Evolutionary conservation across 208 protist genomes (phyloP), one percentile per base, ranked within the genome.

Genomic region (Novymonas esmeraldas): DNA sequence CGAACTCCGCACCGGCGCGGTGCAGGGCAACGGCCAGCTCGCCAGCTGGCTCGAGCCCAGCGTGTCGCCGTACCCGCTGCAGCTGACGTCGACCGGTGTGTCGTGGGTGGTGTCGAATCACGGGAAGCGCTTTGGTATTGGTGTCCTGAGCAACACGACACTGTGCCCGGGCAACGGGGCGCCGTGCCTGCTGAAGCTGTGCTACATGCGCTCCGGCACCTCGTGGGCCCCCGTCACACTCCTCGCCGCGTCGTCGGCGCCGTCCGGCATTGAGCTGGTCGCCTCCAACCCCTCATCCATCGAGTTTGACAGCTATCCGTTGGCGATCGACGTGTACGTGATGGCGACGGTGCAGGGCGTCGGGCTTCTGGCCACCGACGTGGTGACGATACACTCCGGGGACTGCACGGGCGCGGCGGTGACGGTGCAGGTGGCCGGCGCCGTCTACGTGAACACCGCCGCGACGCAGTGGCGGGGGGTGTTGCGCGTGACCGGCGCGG

Each of bases 201-300:
- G 92, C 73, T 97, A 97, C 79, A 60, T 55, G 48, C 87, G 89
- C 33, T 56, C 45, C 28, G 87, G 80, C 45, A 76, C 58, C 28
- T 89, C 85, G 46, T 97, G 92, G 92, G 84, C 85, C 7, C 83
- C 85, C 10, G 92, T 97, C 18, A 38, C 78, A 18, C 79, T 91
- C 41, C 16, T 46, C 3, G 18, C 31, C 22, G 2, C 22, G 11
- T 3, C 50, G 13, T 54, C 67, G 16, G 63, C 31, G 14, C 14
- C 51, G 28, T 56, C 78, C 3, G 48, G 49, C 14, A 60, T 92
- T 10, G 20, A 70, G 41, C 74, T 95, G 13, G 49, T 82, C n/a
- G 81, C 84, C 36, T 85, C 87, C 7, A 89, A 95, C 76, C 92
- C 89, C 16, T 68, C 70, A 28, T 79, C 68, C 31, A 79, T 82